Evolutionary conservation across 495 filamentous ascomycete species (phyloP).

Genomic region (Polyplosphaeria fusca): DNA sequence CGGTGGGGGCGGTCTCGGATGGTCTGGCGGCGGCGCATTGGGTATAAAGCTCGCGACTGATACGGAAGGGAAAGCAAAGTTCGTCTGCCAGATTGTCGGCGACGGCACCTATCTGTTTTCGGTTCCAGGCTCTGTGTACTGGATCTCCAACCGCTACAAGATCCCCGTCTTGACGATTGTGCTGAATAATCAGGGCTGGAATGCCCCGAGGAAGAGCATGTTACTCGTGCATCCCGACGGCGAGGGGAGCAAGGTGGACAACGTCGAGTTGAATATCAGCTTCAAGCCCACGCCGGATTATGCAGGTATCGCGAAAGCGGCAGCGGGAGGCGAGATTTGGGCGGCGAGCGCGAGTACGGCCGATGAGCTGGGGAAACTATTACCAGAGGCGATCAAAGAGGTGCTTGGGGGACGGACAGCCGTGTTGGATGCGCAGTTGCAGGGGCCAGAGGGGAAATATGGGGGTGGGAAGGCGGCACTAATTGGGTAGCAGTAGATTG

Average conservation of each 20-base stretch:
- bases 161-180: constrained; percentile 90
- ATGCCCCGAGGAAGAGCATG: constrained; percentile 40
- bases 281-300: constrained; percentile 87
- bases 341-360: constrained; percentile 37
- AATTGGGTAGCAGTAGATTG: constrained; percentile 34
- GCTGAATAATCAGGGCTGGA: constrained; percentile 81
- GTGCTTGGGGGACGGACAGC: constrained; percentile 39
- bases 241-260: constrained; percentile 63
- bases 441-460: constrained; percentile 44
- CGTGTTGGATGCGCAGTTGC: constrained; percentile 45
- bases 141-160: constrained; percentile 81
- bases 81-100: constrained; percentile 90
- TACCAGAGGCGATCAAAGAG: constrained; percentile 39
- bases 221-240: constrained; percentile 43
- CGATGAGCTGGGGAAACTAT: constrained; percentile 36
- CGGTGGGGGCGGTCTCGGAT: constrained; percentile 88
- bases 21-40: constrained; percentile 75
- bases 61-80: constrained; percentile 64
- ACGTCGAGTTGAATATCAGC: constrained; percentile 85
- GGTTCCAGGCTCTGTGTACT: constrained; percentile 87
- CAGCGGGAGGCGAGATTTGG: constrained; percentile 62
- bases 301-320: constrained; percentile 85
- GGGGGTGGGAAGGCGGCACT: constrained; percentile 37
- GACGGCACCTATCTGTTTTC: constrained; percentile 88
- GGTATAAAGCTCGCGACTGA: constrained; percentile 86